Percentiles rank a stretch among this genome's conserved stretches.
These are phyloP conservation scores for Penicillium coffeae DNA, from an alignment of 495 filamentous ascomycete species.

Conservation along the genomic window DNA sequence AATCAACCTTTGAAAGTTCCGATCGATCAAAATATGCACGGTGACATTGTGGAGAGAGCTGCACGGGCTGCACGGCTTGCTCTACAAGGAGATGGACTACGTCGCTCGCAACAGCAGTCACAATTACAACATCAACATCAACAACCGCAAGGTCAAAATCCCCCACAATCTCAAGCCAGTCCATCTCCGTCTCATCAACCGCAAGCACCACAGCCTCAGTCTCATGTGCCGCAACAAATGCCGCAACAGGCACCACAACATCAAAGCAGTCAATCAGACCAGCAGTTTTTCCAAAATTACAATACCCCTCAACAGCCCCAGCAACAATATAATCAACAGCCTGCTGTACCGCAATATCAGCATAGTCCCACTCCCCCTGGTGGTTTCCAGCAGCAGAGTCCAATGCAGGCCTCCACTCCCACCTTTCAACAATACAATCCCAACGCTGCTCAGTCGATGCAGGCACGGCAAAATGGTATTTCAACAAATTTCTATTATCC, in stretches of 20 bases:
- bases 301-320: slow-evolving; percentile 24
- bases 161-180: slow-evolving; percentile 9
- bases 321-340: not conserved
- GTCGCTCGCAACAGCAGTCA: slow-evolving; percentile 42
- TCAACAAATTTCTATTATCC: slow-evolving; percentile 44
- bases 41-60: slow-evolving; percentile 51
- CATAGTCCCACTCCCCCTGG: slow-evolving; percentile 37
- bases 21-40: slow-evolving; percentile 45
- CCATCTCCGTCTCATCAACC: slow-evolving; percentile 11
- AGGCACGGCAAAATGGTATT: slow-evolving; percentile 28
- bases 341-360: slow-evolving; percentile 27
- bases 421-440: slow-evolving; percentile 48
- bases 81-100: slow-evolving; percentile 44
- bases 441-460: slow-evolving; percentile 33
- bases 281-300: slow-evolving; percentile 30
- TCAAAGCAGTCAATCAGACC: slow-evolving; percentile 24
- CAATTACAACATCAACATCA: slow-evolving; percentile 32
- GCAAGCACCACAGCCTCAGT: slow-evolving; percentile 20
- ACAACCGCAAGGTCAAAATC: slow-evolving; percentile 14
- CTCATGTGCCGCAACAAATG: slow-evolving; percentile 16
- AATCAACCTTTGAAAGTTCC: slow-evolving; percentile 40
- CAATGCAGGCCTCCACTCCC: slow-evolving; percentile 24
- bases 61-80: slow-evolving; percentile 53
- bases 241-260: no score
- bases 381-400: slow-evolving; percentile 39